phyloP scores from a whole-genome alignment of 169 alveolate genomes.

The Plasmodium malariae region DNA sequence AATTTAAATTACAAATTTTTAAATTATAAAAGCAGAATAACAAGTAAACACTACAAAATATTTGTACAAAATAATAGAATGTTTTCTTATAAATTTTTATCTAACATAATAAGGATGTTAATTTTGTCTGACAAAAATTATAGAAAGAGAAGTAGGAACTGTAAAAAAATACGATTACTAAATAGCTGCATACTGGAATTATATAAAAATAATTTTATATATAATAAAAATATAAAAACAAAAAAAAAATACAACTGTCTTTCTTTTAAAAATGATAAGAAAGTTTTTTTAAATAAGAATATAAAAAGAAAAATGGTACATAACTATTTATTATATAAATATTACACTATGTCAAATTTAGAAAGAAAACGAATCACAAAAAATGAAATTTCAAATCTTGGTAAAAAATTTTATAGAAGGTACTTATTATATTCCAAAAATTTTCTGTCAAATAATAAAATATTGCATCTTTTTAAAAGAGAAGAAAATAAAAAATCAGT shows the following conservation, averaged over 20 bases:
- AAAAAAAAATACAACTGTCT: slow-evolving; percentile 34
- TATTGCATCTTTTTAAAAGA: slow-evolving; percentile 45
- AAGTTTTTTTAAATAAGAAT: neutral
- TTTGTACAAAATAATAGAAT: slow-evolving; percentile 33
- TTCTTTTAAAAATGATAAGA: slow-evolving; percentile 23
- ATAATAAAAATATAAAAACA: slow-evolving; percentile 37
- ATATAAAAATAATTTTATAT: slow-evolving; percentile 47
- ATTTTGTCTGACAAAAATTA: neutral
- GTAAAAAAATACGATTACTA: slow-evolving; percentile 3
- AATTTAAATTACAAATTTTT: slow-evolving; percentile 67
- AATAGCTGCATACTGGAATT: neutral
- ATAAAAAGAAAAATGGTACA: slow-evolving; percentile 58
- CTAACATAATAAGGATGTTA: slow-evolving; percentile 8
- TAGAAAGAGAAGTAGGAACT: slow-evolving; percentile 3
- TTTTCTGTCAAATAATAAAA: slow-evolving; percentile 27
- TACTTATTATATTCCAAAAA: slow-evolving; percentile 42
- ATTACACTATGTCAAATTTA: slow-evolving; percentile 49
- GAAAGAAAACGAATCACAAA: slow-evolving; percentile 48
- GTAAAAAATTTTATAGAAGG: slow-evolving; percentile 51
- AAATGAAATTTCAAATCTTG: slow-evolving; percentile 12
- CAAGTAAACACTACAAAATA: slow-evolving; percentile 38
- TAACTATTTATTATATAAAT: slow-evolving; percentile 53
- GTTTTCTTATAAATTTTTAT: neutral
- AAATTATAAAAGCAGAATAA: slow-evolving; percentile 65
- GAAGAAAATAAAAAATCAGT: slow-evolving; percentile 61